phyloP scores from a whole-genome alignment of 139 green algal genomes.

The Picochlorum sp. region DNA sequence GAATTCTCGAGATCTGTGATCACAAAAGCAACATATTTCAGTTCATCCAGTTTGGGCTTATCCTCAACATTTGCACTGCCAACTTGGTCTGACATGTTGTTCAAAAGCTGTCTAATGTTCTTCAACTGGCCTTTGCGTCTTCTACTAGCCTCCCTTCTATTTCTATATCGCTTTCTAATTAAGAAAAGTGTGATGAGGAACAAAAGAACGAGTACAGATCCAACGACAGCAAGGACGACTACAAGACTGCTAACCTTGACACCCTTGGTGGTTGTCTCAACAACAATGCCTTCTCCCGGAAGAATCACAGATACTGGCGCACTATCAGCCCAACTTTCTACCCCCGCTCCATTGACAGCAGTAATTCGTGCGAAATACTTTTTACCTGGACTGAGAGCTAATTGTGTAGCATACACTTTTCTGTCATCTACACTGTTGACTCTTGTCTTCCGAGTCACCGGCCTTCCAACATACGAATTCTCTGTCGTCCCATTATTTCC shows the following conservation, averaged over 20 bases:
- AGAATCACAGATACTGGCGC: neutral
- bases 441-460: slow-evolving; percentile 20
- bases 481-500: neutral
- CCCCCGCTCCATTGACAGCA: slow-evolving; percentile 36
- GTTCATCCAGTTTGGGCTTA: slow-evolving; percentile 28
- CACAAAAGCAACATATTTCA: slow-evolving; percentile 50
- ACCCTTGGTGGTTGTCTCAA: neutral
- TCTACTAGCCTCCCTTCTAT: slow-evolving; percentile 14
- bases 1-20: slow-evolving; percentile 55
- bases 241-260: slow-evolving; percentile 6
- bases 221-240: neutral
- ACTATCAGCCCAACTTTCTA: slow-evolving; percentile 13
- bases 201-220: neutral
- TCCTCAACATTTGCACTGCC: slow-evolving; percentile 3
- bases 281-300: neutral
- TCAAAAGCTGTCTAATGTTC: slow-evolving; percentile 45
- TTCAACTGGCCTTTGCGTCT: slow-evolving; percentile 32
- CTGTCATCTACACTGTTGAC: neutral
- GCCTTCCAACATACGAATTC: slow-evolving; percentile 16
- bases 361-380: slow-evolving; percentile 33
- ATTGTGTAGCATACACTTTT: slow-evolving; percentile 9
- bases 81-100: slow-evolving; percentile 27
- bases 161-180: slow-evolving; percentile 1
- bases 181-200: slow-evolving; percentile 12
- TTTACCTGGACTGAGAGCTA: slow-evolving; percentile 4